These are phyloP conservation scores for Oryza glumipatula DNA, from an alignment of 176 grass and related monocot genomes.

Conservation along the genomic window DNA sequence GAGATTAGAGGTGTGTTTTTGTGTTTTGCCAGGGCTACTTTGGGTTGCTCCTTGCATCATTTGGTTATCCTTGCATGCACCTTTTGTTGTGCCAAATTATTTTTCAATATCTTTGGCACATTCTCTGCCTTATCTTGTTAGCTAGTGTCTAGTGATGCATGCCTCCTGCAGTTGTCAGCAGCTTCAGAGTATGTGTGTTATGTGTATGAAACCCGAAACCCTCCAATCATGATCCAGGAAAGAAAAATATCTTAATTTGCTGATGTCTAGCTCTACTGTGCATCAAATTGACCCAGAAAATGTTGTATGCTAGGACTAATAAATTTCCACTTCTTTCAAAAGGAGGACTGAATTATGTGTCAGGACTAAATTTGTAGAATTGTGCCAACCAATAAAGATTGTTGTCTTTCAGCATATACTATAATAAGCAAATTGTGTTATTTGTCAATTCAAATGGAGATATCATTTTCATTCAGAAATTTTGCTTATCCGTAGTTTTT, in stretches of 20 bases:
- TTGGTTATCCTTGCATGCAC: background rate
- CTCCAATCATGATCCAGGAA: background rate
- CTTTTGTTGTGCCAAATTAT: constrained; percentile 11
- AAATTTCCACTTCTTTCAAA: background rate
- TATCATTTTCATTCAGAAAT: background rate
- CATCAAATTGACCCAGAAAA: background rate
- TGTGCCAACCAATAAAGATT: background rate
- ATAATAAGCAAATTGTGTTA: background rate
- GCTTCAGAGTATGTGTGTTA: background rate
- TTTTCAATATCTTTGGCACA: constrained; percentile 26
- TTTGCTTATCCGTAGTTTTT: background rate
- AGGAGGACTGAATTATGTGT: too few species aligned
- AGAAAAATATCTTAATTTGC: background rate
- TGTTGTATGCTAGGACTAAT: background rate
- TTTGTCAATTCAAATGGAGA: background rate
- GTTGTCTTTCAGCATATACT: background rate
- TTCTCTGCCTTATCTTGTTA: constrained; percentile 28
- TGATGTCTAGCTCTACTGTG: background rate
- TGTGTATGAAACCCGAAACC: too few species aligned
- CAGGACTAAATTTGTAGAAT: background rate
- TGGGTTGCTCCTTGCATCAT: constrained; percentile 4
- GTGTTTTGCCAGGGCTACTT: background rate
- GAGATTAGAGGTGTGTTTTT: background rate
- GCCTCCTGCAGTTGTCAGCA: background rate
- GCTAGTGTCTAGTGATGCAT: constrained; percentile 32